Percentiles rank a stretch among this genome's conserved stretches.
Evolutionary conservation across 2,329 filamentous ascomycete genomes (phyloP).

Genomic region (Alternaria triticina): DNA sequence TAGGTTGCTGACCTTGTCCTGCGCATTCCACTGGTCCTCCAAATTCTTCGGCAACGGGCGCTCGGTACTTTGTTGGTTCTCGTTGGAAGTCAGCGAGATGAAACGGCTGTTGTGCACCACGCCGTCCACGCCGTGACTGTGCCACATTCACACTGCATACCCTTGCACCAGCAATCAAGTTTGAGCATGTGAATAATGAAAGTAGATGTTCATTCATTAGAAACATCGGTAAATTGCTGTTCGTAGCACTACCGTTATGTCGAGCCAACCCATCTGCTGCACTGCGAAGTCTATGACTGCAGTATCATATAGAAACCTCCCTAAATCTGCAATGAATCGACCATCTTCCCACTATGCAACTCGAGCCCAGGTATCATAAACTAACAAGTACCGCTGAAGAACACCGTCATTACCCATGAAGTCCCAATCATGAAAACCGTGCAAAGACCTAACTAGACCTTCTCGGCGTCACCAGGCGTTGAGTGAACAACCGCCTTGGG

Average conservation of each 20-base stretch:
- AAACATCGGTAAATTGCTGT: not conserved
- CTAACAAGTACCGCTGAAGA: constrained; percentile 13
- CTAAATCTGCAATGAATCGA: too few relatives aligned
- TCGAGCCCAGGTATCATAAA: constrained; percentile 29
- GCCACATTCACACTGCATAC: constrained; percentile 11
- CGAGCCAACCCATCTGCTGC: too few relatives aligned
- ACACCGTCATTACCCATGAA: constrained; percentile 14
- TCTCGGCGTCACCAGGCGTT: constrained; percentile 29
- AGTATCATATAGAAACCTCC: too few relatives aligned
- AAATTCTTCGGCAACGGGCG: not conserved
- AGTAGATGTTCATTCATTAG: not conserved
- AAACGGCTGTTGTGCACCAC: constrained; percentile 9
- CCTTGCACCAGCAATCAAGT: not conserved
- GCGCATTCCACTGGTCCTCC: not conserved
- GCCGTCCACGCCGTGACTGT: constrained; percentile 5
- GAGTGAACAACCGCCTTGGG: constrained; percentile 32
- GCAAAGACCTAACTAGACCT: constrained; percentile 28
- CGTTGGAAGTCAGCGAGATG: constrained; percentile 1
- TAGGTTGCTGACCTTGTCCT: not conserved
- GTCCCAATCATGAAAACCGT: constrained; percentile 11
- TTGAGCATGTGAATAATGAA: not conserved
- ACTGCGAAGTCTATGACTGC: too few relatives aligned
- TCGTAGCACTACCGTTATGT: not conserved
- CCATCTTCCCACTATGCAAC: constrained; percentile 10
- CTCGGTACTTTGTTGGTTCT: not conserved